Evolutionary conservation across 805 yeast genomes (phyloP).

Genomic region (Starmera pachycereana): DNA sequence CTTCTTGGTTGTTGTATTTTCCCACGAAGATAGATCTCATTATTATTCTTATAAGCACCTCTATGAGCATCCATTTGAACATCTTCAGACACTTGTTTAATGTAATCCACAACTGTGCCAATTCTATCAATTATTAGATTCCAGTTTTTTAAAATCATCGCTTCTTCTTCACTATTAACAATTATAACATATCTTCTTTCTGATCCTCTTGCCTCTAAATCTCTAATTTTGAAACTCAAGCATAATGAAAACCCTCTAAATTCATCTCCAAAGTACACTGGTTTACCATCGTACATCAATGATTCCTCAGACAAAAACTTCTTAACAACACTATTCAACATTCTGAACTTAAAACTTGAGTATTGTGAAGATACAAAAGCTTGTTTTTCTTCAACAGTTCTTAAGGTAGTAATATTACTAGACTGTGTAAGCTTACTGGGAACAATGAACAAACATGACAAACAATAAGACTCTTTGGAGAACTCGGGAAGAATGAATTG

Average conservation of each 20-base stretch:
- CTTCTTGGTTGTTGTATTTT: slow-evolving; percentile 44
- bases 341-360: slow-evolving; percentile 43
- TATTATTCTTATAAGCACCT: slow-evolving; percentile 17
- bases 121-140: slow-evolving; percentile 34
- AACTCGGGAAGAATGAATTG: slow-evolving; percentile 26
- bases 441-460: slow-evolving; percentile 46
- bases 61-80: slow-evolving; percentile 11
- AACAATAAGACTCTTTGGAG: slow-evolving; percentile 41
- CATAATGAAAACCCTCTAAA: slow-evolving; percentile 49
- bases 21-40: slow-evolving; percentile 47
- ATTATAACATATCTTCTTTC: slow-evolving; percentile 58
- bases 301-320: slow-evolving; percentile 61
- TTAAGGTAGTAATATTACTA: slow-evolving; percentile 21
- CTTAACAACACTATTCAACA: slow-evolving; percentile 50
- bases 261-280: slow-evolving; percentile 56
- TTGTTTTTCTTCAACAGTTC: slow-evolving; percentile 8
- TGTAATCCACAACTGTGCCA: slow-evolving; percentile 28
- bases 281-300: slow-evolving; percentile 44
- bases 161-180: slow-evolving; percentile 45
- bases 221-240: slow-evolving; percentile 51
- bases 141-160: slow-evolving; percentile 45
- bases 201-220: slow-evolving; percentile 61
- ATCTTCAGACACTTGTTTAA: slow-evolving; percentile 14
- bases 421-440: slow-evolving; percentile 25
- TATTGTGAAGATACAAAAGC: slow-evolving; percentile 48